Percentiles rank a stretch among this genome's conserved stretches.
Conservation (phyloP, 768 basidiomycete species). For the Panaeolus papilionaceus region DNA sequence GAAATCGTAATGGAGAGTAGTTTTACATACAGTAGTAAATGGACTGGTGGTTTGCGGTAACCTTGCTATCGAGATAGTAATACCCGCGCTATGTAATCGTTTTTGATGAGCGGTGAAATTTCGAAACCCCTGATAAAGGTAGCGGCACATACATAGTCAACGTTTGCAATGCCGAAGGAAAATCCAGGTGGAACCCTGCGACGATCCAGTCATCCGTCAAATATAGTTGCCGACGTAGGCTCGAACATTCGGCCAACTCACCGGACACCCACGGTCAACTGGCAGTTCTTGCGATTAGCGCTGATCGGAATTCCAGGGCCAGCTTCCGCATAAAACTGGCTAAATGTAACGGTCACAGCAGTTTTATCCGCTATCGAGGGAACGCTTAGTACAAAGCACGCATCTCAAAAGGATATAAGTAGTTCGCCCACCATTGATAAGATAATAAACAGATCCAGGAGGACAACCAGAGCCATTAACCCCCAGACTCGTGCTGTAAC, state of each 20-base stretch:
- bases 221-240: background rate
- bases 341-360: constrained; percentile 30
- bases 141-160: constrained; percentile 25
- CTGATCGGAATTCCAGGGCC: constrained; percentile 28
- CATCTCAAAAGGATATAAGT: background rate
- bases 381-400: too few species aligned
- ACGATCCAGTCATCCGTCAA: background rate
- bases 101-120: background rate
- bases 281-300: constrained; percentile 32
- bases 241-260: constrained; percentile 14
- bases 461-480: constrained; percentile 31
- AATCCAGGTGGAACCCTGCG: constrained; percentile 29
- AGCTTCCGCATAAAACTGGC: constrained; percentile 28
- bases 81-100: constrained; percentile 22
- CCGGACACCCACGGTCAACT: constrained; percentile 29
- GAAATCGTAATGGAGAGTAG: background rate
- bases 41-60: constrained; percentile 26
- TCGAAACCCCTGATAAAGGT: background rate
- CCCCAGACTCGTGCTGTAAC: constrained; percentile 29
- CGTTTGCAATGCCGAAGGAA: constrained; percentile 29
- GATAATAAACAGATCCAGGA: constrained; percentile 28
- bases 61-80: constrained; percentile 30
- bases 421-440: constrained; percentile 24
- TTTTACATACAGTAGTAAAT: constrained; percentile 31
- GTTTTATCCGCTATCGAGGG: constrained; percentile 24